These are phyloP conservation scores for Metschnikowia reukaufii DNA, from an alignment of 805 yeast species.

Conservation along the genomic window DNA sequence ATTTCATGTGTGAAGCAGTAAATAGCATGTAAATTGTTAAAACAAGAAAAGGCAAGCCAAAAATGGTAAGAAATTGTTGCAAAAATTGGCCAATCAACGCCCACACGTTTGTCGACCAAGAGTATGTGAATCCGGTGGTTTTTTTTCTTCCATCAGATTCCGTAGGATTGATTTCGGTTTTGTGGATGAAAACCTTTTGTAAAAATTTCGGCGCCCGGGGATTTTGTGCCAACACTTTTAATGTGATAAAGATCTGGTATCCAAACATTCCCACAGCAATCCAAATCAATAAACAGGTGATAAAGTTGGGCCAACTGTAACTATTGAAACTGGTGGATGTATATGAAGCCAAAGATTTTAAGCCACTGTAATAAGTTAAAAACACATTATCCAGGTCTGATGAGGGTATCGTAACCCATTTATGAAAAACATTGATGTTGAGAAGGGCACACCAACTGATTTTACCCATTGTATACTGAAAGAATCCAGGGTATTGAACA, in stretches of 20 bases:
- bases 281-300: slow-evolving; percentile 34
- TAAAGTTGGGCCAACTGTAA: slow-evolving; percentile 45
- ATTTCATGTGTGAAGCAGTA: slow-evolving; percentile 21
- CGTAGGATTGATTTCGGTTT: neutral
- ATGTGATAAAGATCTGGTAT: slow-evolving; percentile 23
- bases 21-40: slow-evolving; percentile 36
- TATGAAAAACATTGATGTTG: slow-evolving; percentile 27
- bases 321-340: slow-evolving; percentile 24
- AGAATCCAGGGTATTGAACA: slow-evolving; percentile 61
- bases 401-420: slow-evolving; percentile 7
- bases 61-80: slow-evolving; percentile 32
- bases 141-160: neutral
- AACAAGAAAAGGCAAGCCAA: slow-evolving; percentile 46
- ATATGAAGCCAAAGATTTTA: slow-evolving; percentile 37
- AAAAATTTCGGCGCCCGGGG: slow-evolving; percentile 2
- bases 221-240: slow-evolving; percentile 15
- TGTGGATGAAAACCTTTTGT: slow-evolving; percentile 8
- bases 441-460: slow-evolving; percentile 59
- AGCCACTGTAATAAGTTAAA: slow-evolving; percentile 42
- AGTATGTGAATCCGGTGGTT: slow-evolving; percentile 3
- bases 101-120: slow-evolving; percentile 15
- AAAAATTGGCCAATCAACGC: slow-evolving; percentile 34
- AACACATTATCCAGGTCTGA: slow-evolving; percentile 37
- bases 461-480: slow-evolving; percentile 52
- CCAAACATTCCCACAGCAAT: slow-evolving; percentile 24